Conservation (phyloP, 768 basidiomycete species). For the Austroboletus festivus region DNA sequence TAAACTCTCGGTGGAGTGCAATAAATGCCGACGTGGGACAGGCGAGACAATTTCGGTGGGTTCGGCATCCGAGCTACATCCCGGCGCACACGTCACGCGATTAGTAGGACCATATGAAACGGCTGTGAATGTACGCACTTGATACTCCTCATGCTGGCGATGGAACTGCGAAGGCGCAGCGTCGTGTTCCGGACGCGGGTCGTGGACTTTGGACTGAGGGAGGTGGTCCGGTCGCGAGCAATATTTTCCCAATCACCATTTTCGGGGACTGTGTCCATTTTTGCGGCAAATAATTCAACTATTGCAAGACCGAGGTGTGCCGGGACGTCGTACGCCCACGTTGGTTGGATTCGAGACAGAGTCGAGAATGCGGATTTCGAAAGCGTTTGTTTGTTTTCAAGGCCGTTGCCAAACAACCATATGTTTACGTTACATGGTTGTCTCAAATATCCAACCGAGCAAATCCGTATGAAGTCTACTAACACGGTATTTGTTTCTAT, state of each 20-base stretch:
- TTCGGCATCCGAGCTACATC: slow-evolving; percentile 25
- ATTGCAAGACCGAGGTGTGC: too few relatives aligned
- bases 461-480: too few relatives aligned
- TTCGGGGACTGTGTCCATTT: slow-evolving; percentile 19
- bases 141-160: slow-evolving; percentile 10
- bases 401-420: slow-evolving; percentile 3
- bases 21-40: slow-evolving; percentile 61
- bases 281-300: too few relatives aligned
- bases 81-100: background rate
- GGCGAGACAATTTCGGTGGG: slow-evolving; percentile 56
- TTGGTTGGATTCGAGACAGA: too few relatives aligned
- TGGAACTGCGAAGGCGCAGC: slow-evolving; percentile 12
- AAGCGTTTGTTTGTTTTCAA: slow-evolving; percentile 18
- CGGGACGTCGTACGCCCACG: too few relatives aligned
- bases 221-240: too few relatives aligned
- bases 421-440: too few relatives aligned
- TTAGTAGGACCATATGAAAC: background rate
- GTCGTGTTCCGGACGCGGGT: slow-evolving; percentile 2
- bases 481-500: too few relatives aligned
- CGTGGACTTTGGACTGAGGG: too few relatives aligned
- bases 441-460: too few relatives aligned
- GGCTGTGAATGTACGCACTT: slow-evolving; percentile 9
- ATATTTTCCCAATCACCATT: too few relatives aligned
- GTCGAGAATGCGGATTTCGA: slow-evolving; percentile 9
- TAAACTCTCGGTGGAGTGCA: slow-evolving; percentile 57